Evolutionary conservation across 331 rosid species (phyloP).

Genomic region (Malus hybrid): DNA sequence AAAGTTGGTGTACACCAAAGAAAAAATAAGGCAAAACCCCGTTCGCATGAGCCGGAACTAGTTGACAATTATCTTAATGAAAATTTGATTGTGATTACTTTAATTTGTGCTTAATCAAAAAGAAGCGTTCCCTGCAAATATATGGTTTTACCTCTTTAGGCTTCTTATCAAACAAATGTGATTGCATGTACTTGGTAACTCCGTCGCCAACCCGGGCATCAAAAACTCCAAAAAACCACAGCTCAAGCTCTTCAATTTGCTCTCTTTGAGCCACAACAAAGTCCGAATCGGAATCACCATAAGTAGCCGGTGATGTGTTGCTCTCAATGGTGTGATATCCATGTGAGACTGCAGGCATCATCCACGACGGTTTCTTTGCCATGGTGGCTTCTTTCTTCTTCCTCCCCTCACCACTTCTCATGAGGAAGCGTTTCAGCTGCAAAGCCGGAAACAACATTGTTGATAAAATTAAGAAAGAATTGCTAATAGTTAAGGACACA

Average conservation of each 20-base stretch:
- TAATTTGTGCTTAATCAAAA: neutral
- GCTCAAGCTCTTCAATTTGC: conserved; percentile 41
- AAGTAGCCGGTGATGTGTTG: conserved; percentile 8
- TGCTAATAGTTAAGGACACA: neutral
- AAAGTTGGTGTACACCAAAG: neutral
- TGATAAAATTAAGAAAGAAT: neutral
- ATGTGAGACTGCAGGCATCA: conserved; percentile 72
- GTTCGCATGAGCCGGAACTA: neutral
- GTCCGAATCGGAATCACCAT: conserved; percentile 37
- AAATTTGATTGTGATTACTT: neutral
- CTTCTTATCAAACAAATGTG: conserved; percentile 56
- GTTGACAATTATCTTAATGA: neutral
- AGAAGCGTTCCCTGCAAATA: neutral
- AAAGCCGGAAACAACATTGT: conserved; percentile 26
- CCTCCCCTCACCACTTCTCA: conserved; percentile 18
- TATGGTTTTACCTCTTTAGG: conserved; percentile 42
- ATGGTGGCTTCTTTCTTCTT: conserved; percentile 18
- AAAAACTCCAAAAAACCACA: conserved; percentile 77
- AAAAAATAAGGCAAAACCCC: neutral
- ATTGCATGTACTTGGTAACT: conserved; percentile 53
- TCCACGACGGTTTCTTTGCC: conserved; percentile 52
- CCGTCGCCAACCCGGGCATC: conserved; percentile 52
- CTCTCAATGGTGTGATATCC: conserved; percentile 48
- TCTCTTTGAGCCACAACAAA: conserved; percentile 66
- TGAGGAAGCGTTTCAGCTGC: conserved; percentile 30